Evolutionary conservation across 176 grass and related monocot genomes (phyloP), one percentile per base, ranked within the genome.

Genomic region (Triticum monococcum): DNA sequence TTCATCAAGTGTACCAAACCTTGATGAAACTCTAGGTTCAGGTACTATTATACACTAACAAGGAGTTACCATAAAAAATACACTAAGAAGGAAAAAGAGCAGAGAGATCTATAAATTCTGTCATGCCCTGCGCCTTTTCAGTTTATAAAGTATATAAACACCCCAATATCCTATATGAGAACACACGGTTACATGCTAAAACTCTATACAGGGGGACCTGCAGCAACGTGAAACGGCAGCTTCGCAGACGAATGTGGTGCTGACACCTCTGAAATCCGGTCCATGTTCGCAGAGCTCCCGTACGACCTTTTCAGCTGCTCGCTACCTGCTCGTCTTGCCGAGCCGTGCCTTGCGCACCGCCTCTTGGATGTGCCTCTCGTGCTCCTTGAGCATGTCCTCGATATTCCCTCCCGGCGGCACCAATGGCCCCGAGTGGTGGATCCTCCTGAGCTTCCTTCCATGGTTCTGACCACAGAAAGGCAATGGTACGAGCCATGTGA

Each of bases 341-440:
- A 87, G 43, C n/a, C 95, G 95, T 1, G 93, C 83, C 78, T 90
- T 98, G 86, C 95, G 93, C 37, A 98, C 95, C 0, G 93, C 93
- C 48, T 98, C 89, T 89, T 98, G 95, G 81, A 98, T 92, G 36
- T 90, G 89, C 81, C 88, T 85, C 68, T 95, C 95, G 4, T 98
- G 95, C 69, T 95, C 93, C 83, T 93, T 95, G 69, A 98, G 91
- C 93, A 98, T 93, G 18, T 98, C 95, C 57, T 98, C 95, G 1
- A 95, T 62, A 67, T 98, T 95, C 33, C 91, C 91, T 63, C 95
- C 89, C 12, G 83, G 91, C 1, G 88, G 91, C 85, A 98, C 87
- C 48, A 98, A 66, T 59, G 95, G 95, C 16, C 95, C 95, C 3
- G 95, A 98, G 41, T 93, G 95, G 65, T 98, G 95, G 70, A 98